A percentile compares a stretch with the other conserved stretches of the same genome.
Evolutionary conservation across 2,329 filamentous ascomycete species (phyloP).

Genomic region (Fusarium buharicum): DNA sequence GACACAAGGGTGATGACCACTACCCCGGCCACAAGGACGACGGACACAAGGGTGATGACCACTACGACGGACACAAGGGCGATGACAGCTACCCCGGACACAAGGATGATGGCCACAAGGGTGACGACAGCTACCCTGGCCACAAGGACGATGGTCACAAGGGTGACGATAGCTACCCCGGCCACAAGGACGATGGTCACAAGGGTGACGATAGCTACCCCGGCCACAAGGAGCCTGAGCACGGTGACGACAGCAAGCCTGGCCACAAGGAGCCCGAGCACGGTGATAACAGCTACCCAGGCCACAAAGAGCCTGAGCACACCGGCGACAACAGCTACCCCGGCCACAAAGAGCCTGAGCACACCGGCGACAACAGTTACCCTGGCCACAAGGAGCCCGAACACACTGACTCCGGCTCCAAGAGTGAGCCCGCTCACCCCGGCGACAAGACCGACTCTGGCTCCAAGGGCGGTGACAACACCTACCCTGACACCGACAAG

Average conservation of each 20-base stretch:
- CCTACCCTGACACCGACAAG: neutral
- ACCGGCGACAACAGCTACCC: rapidly evolving
- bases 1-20: neutral
- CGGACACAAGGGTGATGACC: neutral
- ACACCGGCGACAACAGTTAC: no score
- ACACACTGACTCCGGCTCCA: no score
- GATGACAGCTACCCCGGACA: neutral
- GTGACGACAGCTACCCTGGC: neutral
- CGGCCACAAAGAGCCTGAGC: no score
- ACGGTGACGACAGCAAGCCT: no score
- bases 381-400: no score
- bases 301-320: rapidly evolving
- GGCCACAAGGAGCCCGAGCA: no score
- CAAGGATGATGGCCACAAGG: neutral
- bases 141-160: neutral
- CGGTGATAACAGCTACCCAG: neutral
- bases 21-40: neutral
- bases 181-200: neutral
- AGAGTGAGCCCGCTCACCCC: no score
- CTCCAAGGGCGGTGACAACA: neutral
- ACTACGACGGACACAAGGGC: rapidly evolving
- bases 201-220: rapidly evolving
- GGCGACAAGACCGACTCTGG: neutral
- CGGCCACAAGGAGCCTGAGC: no score
- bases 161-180: neutral